phyloP scores from a whole-genome alignment of 1,284 basidiomycete species.

The Apiotrichum mycotoxinovorans region DNA sequence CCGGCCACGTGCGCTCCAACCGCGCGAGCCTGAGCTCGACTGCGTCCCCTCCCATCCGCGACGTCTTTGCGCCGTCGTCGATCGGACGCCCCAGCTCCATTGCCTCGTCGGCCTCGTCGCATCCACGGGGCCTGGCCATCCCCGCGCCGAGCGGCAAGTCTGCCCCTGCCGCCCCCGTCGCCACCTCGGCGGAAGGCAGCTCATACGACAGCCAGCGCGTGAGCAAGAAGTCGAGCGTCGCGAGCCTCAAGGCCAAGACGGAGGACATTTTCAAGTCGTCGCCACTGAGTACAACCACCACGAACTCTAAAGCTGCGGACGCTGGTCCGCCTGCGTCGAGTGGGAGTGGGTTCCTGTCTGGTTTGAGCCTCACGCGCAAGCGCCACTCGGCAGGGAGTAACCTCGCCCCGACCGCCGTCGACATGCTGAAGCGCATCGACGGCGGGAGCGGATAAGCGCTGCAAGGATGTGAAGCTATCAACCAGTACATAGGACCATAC shows the following conservation, averaged over 20 bases:
- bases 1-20: background rate
- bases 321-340: no score
- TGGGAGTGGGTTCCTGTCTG: slow-evolving; percentile 16
- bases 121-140: slow-evolving; percentile 25
- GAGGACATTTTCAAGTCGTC: slow-evolving; percentile 8
- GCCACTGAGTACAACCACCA: no score
- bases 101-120: slow-evolving; percentile 28
- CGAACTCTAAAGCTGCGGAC: no score
- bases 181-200: slow-evolving; percentile 22
- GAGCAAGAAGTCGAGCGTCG: slow-evolving; percentile 4
- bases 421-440: slow-evolving; percentile 18
- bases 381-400: slow-evolving; percentile 1
- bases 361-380: slow-evolving; percentile 13
- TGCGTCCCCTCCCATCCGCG: slow-evolving; percentile 15
- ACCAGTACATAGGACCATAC: no score
- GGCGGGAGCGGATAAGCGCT: background rate
- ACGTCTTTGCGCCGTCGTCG: slow-evolving; percentile 13
- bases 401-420: slow-evolving; percentile 9
- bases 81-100: slow-evolving; percentile 30
- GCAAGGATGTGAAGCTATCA: no score
- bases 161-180: slow-evolving; percentile 36
- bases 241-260: slow-evolving; percentile 7
- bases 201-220: slow-evolving; percentile 9
- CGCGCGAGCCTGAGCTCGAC: slow-evolving; percentile 4
- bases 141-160: slow-evolving; percentile 18